A percentile compares a stretch with the other conserved stretches of the same genome.
These are phyloP conservation scores for Polygonum maritimum DNA, from an alignment of 148 eudicot species.

Conservation along the genomic window DNA sequence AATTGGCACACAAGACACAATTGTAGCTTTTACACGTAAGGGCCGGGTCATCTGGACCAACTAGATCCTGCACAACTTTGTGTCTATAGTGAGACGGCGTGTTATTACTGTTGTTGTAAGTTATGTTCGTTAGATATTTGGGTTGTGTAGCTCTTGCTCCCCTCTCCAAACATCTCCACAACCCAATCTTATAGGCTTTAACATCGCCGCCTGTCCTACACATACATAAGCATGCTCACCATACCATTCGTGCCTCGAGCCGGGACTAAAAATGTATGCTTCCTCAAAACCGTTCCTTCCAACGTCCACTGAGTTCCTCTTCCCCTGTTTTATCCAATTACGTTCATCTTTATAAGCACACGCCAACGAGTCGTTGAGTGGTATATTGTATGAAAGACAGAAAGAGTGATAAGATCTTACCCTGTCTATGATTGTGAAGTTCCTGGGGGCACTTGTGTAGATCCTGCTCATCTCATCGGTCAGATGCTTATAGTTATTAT, in stretches of 20 bases:
- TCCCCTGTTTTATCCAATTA: slow-evolving; percentile 36
- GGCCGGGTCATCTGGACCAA: too few relatives aligned
- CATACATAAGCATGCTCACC: slow-evolving; percentile 56
- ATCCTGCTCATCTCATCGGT: slow-evolving; percentile 56
- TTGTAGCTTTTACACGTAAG: too few relatives aligned
- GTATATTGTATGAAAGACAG: too few relatives aligned
- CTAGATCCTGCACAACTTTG: too few relatives aligned
- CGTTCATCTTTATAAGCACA: background rate
- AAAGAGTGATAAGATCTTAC: slow-evolving; percentile 28
- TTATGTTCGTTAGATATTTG: slow-evolving; percentile 32
- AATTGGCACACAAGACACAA: too few relatives aligned
- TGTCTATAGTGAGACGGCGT: too few relatives aligned
- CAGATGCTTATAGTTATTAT: slow-evolving; percentile 61
- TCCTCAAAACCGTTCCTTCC: slow-evolving; percentile 61
- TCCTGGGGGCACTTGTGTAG: slow-evolving; percentile 62
- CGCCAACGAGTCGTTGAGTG: background rate
- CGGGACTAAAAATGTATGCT: slow-evolving; percentile 65
- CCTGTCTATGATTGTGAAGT: slow-evolving; percentile 67
- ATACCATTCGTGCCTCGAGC: slow-evolving; percentile 58
- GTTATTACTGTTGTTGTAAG: background rate
- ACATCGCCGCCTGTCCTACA: slow-evolving; percentile 61
- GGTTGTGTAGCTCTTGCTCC: slow-evolving; percentile 47
- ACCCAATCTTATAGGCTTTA: slow-evolving; percentile 40
- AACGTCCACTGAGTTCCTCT: slow-evolving; percentile 54
- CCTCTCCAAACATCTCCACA: slow-evolving; percentile 59